Evolutionary conservation across 2,329 filamentous ascomycete species (phyloP).

Genomic region (Ophiosphaerella korrae): DNA sequence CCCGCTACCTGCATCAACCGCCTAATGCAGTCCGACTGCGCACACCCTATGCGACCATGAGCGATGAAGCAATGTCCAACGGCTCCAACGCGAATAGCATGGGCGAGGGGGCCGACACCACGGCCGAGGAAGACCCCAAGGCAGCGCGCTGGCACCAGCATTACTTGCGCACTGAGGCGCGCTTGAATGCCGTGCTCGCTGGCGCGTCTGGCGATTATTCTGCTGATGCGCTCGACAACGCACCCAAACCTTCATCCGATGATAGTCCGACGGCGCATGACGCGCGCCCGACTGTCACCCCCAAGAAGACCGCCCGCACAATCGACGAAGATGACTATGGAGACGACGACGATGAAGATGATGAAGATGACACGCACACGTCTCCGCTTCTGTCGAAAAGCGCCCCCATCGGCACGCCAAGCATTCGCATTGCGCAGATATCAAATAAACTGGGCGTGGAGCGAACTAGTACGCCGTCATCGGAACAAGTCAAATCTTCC

Average conservation of each 20-base stretch:
- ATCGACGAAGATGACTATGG: conserved; percentile 88
- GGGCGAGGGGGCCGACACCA: conserved; percentile 48
- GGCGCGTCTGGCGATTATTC: conserved; percentile 39
- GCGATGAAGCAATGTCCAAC: conserved; percentile 50
- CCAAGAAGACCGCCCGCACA: conserved; percentile 76
- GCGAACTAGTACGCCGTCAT: conserved; percentile 60
- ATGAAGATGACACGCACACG: conserved; percentile 48
- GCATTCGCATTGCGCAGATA: conserved; percentile 70
- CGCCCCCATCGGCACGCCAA: conserved; percentile 65
- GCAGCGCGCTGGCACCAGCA: conserved; percentile 71
- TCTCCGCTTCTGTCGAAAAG: conserved; percentile 59
- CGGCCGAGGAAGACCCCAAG: conserved; percentile 53
- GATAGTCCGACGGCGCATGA: conserved; percentile 46
- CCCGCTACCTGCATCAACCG: conserved; percentile 42
- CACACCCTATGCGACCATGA: conserved; percentile 51
- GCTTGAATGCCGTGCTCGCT: conserved; percentile 76
- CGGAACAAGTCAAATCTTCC: conserved; percentile 68
- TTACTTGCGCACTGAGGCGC: conserved; percentile 77
- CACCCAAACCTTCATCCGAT: conserved; percentile 29
- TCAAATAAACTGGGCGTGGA: conserved; percentile 66
- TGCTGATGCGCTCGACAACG: conserved; percentile 32
- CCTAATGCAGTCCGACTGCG: conserved; percentile 47
- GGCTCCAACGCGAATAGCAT: conserved; percentile 44
- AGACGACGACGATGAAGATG: conserved; percentile 70
- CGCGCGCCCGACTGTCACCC: conserved; percentile 54